Base-by-base conservation (phyloP, 2,329 filamentous ascomycete species). In the Teratosphaeria gauchensis region DNA sequence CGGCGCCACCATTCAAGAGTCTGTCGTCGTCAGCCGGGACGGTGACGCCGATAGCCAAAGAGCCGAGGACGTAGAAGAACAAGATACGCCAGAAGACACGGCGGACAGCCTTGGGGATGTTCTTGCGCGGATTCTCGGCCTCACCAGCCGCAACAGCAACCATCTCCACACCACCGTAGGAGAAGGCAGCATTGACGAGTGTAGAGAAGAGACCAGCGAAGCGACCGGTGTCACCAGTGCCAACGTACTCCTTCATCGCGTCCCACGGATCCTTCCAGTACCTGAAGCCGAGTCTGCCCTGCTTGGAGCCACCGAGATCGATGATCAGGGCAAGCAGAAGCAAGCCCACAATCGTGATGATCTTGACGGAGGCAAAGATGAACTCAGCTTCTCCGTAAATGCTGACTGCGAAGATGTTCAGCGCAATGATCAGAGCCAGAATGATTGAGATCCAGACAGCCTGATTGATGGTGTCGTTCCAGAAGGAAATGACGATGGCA, bases 31-130 rank as follows among this genome's bases (percentile, higher is more conserved):
- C 75, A 78, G 88, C 92, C 1, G 87, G 87, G 4, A 92, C 86
- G 55, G 87, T 79, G 80, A 90, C 89, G 68, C 88, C 88, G 57
- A 92, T 77, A 55, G 92, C 79, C 56, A 92, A 80, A 38, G 91
- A 86, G 24, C 82, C 85, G 60, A 90, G 73, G 66, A 85, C 80
- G 78, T 92, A 92, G 78, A 92, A 92, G 76, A 92, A 77, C 65
- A 90, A 74, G 71, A 92, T 92, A 59, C 89, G 88, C 77, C 83
- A 92, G 74, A 92, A 92, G 65, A 88, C 52, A 54, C 90, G 80
- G 71, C 85, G 87, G 78, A 91, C 91, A 57, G 88, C 88, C 60
- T 85, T 83, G 89, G 66, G 67, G 61, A 92, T 86, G 16, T 85
- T 88, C 72, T 83, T 84, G 69, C 88, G 84, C 0, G 89, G 89